Evolutionary conservation across 306 rosid genomes (phyloP).

Genomic region (Potentilla sterilis): DNA sequence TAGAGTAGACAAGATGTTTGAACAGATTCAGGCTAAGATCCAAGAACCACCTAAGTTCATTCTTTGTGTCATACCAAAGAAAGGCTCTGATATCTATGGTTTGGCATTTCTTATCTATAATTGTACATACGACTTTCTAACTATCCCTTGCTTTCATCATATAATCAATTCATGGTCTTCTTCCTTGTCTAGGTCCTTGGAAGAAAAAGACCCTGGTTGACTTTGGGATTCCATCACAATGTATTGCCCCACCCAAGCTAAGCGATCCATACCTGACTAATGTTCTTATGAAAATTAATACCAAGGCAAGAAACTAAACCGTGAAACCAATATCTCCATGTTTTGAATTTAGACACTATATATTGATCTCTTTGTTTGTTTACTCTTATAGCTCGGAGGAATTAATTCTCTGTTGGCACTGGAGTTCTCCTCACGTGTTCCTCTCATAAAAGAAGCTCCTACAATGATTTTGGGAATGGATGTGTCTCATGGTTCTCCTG

Average conservation of each 20-base stretch:
- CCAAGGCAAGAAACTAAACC: conserved; percentile 58
- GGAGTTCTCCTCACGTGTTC: conserved; percentile 66
- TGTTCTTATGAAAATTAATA: conserved; percentile 86
- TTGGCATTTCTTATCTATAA: conserved; percentile 3
- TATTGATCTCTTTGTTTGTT: conserved; percentile 19
- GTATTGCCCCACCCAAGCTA: conserved; percentile 75
- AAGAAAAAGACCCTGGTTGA: conserved; percentile 76
- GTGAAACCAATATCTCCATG: not conserved
- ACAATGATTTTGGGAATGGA: conserved; percentile 96
- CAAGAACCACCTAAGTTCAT: conserved; percentile 59
- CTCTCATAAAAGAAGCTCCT: conserved; percentile 66
- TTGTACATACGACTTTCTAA: not conserved
- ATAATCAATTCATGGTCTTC: conserved; percentile 21
- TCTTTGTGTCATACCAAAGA: conserved; percentile 87
- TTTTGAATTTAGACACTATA: not conserved
- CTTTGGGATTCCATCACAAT: conserved; percentile 69
- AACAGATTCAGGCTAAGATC: conserved; percentile 51
- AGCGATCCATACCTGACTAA: conserved; percentile 80
- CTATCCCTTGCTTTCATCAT: conserved; percentile 17
- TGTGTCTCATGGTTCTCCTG: conserved; percentile 81
- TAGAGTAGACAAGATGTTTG: conserved; percentile 86
- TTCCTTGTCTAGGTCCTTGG: conserved; percentile 71
- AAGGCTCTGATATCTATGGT: conserved; percentile 82
- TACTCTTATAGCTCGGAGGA: conserved; percentile 70
- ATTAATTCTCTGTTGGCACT: conserved; percentile 76